Percentiles rank a stretch among this genome's conserved stretches.
Evolutionary conservation across 2,329 filamentous ascomycete genomes (phyloP).

Genomic region (Hirsutella rhossiliensis): DNA sequence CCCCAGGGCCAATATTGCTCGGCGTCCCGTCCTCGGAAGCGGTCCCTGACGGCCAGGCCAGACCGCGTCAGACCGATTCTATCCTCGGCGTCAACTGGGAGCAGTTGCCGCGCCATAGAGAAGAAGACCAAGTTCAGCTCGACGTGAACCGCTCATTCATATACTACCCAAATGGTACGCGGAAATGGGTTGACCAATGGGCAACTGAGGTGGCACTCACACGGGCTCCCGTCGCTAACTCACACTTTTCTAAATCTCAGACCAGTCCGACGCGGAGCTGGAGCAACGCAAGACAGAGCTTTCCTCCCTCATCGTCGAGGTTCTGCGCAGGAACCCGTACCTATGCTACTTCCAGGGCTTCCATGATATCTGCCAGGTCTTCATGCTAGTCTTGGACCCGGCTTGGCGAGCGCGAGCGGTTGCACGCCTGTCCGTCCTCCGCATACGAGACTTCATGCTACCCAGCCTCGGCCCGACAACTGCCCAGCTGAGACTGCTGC

Average conservation of each 20-base stretch:
- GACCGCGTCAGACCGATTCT: background rate
- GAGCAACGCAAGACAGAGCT: slow-evolving; percentile 62
- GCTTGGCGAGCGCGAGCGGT: slow-evolving; percentile 49
- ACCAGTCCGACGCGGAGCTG: slow-evolving; percentile 57
- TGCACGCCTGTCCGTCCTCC: slow-evolving; percentile 72
- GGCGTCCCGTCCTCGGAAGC: slow-evolving; percentile 17
- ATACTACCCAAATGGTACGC: slow-evolving; percentile 74
- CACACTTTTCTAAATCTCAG: slow-evolving; percentile 24
- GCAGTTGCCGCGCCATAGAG: slow-evolving; percentile 60
- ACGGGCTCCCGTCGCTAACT: background rate
- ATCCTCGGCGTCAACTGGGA: slow-evolving; percentile 34
- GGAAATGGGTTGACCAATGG: background rate
- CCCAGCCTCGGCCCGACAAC: slow-evolving; percentile 72
- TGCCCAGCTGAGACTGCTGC: slow-evolving; percentile 76
- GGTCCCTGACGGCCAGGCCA: slow-evolving; percentile 5
- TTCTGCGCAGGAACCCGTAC: slow-evolving; percentile 69
- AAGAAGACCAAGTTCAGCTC: slow-evolving; percentile 83
- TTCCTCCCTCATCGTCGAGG: slow-evolving; percentile 65
- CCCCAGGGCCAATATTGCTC: slow-evolving; percentile 50
- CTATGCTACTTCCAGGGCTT: slow-evolving; percentile 97
- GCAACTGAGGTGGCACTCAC: no score
- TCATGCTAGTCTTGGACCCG: slow-evolving; percentile 71
- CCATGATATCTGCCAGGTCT: slow-evolving; percentile 94
- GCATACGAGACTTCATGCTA: slow-evolving; percentile 96
- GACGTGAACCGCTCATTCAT: slow-evolving; percentile 96